These are phyloP conservation scores for Klebsormidium nitens DNA, from an alignment of 139 green algal species.

Conservation along the genomic window DNA sequence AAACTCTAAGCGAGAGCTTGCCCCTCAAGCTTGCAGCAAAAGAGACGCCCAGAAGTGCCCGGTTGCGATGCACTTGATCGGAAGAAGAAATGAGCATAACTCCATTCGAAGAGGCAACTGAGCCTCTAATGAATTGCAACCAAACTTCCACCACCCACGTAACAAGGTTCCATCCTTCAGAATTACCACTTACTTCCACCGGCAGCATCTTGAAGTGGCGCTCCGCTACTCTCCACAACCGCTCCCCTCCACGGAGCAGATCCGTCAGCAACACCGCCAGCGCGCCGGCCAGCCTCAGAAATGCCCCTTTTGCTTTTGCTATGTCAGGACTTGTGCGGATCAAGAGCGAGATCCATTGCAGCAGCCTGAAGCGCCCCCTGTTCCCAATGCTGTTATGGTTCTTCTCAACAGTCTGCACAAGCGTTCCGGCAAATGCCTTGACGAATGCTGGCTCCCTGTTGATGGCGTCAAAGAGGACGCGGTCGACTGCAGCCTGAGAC, in stretches of 20 bases:
- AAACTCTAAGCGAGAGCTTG: no score
- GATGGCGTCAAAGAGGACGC: slow-evolving; percentile 3
- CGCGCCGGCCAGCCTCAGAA: slow-evolving; percentile 15
- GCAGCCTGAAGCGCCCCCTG: slow-evolving; percentile 19
- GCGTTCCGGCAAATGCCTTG: slow-evolving; percentile 27
- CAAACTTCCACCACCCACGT: no score
- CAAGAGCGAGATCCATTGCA: slow-evolving; percentile 22
- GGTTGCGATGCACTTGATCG: no score
- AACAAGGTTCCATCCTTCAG: no score
- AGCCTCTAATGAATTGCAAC: no score
- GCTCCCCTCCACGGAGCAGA: slow-evolving; percentile 15
- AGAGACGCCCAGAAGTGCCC: no score
- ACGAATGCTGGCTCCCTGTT: slow-evolving; percentile 21
- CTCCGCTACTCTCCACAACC: no score
- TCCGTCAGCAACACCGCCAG: slow-evolving; percentile 27
- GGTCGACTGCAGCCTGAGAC: slow-evolving; percentile 26
- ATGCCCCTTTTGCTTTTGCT: slow-evolving; percentile 18
- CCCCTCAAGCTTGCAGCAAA: no score
- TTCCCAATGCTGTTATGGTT: neutral
- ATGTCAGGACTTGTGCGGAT: slow-evolving; percentile 13
- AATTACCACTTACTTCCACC: no score
- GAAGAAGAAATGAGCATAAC: no score
- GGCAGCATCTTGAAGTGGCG: no score
- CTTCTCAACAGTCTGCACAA: slow-evolving; percentile 23
- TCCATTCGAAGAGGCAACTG: no score